Evolutionary conservation across 1,284 basidiomycete genomes (phyloP), one percentile per base, ranked within the genome.

Genomic region (Microbotryomycetes sp.): DNA sequence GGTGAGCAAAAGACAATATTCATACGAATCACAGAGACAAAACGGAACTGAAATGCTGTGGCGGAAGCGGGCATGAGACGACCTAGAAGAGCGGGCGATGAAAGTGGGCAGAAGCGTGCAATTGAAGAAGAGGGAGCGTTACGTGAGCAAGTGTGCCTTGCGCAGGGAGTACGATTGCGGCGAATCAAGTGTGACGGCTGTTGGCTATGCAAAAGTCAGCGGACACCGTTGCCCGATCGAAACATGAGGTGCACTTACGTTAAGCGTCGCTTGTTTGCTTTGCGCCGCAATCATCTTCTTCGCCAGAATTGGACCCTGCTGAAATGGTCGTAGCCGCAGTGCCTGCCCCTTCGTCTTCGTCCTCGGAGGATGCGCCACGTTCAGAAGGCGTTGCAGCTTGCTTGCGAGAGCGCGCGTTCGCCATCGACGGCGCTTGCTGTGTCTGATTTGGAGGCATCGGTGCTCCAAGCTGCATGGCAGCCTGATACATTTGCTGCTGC

Each of bases 311-410:
- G 16, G 48, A 50, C 6, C 56, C 59, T n/a, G 51, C 36, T 6
- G 53, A 47, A 23, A 56, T 32, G 6, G 59, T 52, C 22, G 59
- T 50, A 9, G 54, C 48, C n/a, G 30, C 29, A n/a, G 46, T 49
- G 15, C 36, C 42, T 25, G 42, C 23, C 28, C 48, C 52, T 9
- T 30, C 53, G 2, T 52, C 50, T 31, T 54, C 54, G 14, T 54
- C 23, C 6, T 29, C 54, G 5, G 36, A 25, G 7, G 36, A 46
- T 4, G 32, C 42, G 26, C 22, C 14, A n/a, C 42, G 36, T 45
- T 47, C 36, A 12, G 36, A 42, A 42, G 9, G 23, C 47, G 28
- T 1, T 23, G 30, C 19, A n/a, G 15, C 51, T 14, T 31, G 26
- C 23, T 31, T 15, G 31, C 51, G 51, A 16, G 19, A 3, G 26